Percentiles rank a stretch among this genome's conserved stretches.
Evolutionary conservation across 2,329 filamentous ascomycete genomes (phyloP).

Genomic region (Neopestalotiopsis rosae): DNA sequence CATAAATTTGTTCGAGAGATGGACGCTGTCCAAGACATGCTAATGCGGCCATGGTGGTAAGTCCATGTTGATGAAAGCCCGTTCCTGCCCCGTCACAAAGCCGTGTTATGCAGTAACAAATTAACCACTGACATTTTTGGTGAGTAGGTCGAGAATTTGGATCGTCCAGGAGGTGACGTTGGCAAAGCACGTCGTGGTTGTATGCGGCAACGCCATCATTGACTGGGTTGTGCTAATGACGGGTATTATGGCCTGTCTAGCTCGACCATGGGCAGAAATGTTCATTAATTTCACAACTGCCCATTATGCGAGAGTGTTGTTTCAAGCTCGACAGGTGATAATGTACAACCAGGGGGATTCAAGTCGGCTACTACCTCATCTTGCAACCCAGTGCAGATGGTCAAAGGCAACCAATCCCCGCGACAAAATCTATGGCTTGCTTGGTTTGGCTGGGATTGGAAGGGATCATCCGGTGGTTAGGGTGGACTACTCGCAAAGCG

Average conservation of each 20-base stretch:
- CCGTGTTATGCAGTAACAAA: too few species aligned
- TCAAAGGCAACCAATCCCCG: conserved; percentile 8
- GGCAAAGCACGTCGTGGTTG: background rate
- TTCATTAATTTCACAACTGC: background rate
- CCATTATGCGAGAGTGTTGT: background rate
- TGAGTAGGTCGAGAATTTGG: background rate
- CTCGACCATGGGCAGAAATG: background rate
- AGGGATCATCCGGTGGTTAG: too few species aligned
- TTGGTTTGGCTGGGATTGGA: background rate
- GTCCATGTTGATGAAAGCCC: background rate
- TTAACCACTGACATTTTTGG: background rate
- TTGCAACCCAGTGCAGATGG: background rate
- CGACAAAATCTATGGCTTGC: conserved; percentile 2
- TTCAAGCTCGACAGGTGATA: background rate
- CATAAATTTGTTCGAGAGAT: background rate
- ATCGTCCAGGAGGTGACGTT: background rate
- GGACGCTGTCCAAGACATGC: background rate
- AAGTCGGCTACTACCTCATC: background rate
- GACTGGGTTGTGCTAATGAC: background rate
- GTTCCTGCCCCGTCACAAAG: too few species aligned
- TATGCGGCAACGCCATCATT: background rate
- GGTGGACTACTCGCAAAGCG: background rate
- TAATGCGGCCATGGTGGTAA: background rate
- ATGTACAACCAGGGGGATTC: background rate
- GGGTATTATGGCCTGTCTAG: background rate